These are phyloP conservation scores for Cyberlindnera maritima DNA, from an alignment of 805 yeast species.

Conservation along the genomic window DNA sequence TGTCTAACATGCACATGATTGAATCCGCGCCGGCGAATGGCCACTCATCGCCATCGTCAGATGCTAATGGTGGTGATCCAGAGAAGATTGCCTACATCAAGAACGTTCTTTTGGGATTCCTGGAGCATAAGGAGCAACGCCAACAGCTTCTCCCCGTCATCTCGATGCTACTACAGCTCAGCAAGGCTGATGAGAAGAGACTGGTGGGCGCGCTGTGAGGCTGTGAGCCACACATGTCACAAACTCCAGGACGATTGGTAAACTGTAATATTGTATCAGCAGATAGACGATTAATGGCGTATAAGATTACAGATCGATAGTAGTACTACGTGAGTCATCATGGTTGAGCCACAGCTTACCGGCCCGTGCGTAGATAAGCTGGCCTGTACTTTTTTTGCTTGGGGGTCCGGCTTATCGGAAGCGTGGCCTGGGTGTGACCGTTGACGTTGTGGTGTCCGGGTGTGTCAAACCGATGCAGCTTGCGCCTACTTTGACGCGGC, in stretches of 20 bases:
- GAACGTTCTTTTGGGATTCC: conserved; percentile 86
- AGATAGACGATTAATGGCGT: too few relatives aligned
- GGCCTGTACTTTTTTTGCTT: too few relatives aligned
- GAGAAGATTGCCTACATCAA: conserved; percentile 73
- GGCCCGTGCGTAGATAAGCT: too few relatives aligned
- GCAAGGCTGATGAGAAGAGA: conserved; percentile 69
- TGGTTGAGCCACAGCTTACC: too few relatives aligned
- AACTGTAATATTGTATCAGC: too few relatives aligned
- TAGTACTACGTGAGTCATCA: too few relatives aligned
- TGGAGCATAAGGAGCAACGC: conserved; percentile 92
- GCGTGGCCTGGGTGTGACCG: too few relatives aligned
- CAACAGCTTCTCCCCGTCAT: conserved; percentile 82
- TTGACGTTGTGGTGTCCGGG: conserved; percentile 1
- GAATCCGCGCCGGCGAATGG: neutral
- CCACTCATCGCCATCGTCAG: neutral
- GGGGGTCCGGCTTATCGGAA: too few relatives aligned
- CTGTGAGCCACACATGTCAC: neutral
- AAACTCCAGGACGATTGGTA: too few relatives aligned
- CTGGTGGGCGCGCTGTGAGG: conserved; percentile 38
- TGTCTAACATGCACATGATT: conserved; percentile 24
- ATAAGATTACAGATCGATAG: too few relatives aligned
- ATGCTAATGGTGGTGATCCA: conserved; percentile 17
- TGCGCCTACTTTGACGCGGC: neutral
- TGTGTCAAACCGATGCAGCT: conserved; percentile 1
- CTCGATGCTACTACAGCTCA: conserved; percentile 67